Conservation (phyloP, 768 basidiomycete genomes). For the Collybia nuda region DNA sequence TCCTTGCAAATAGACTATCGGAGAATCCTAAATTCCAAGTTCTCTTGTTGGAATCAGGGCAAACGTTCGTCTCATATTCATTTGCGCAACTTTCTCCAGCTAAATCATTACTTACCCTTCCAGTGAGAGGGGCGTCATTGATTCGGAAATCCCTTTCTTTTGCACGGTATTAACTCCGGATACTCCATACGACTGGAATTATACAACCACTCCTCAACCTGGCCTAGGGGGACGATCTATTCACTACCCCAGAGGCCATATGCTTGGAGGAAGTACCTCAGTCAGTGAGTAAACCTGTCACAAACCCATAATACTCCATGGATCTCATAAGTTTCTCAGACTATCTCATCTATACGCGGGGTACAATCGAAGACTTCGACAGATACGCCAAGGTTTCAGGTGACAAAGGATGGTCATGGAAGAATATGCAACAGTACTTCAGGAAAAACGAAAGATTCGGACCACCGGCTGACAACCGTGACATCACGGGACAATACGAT, state of each 20-base stretch:
- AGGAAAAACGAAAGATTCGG: slow-evolving; percentile 23
- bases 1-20: slow-evolving; percentile 30
- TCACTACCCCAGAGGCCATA: slow-evolving; percentile 21
- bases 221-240: slow-evolving; percentile 17
- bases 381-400: slow-evolving; percentile 23
- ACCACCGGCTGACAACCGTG: slow-evolving; percentile 19
- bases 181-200: slow-evolving; percentile 27
- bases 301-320: background rate
- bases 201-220: slow-evolving; percentile 25
- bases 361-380: slow-evolving; percentile 26
- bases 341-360: slow-evolving; percentile 18
- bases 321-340: slow-evolving; percentile 16
- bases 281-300: slow-evolving; percentile 15
- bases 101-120: background rate
- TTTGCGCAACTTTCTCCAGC: background rate
- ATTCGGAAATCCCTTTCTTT: slow-evolving; percentile 12
- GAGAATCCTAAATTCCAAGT: slow-evolving; percentile 28
- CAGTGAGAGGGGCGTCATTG: slow-evolving; percentile 15
- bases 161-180: slow-evolving; percentile 10
- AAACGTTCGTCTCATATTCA: slow-evolving; percentile 14
- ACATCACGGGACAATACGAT: slow-evolving; percentile 22
- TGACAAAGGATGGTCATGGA: slow-evolving; percentile 33
- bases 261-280: slow-evolving; percentile 23
- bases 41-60: slow-evolving; percentile 30
- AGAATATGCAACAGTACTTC: slow-evolving; percentile 23